Evolutionary conservation across 768 basidiomycete species (phyloP), one percentile per base, ranked within the genome.

Genomic region (Cyclocybe aegerita): DNA sequence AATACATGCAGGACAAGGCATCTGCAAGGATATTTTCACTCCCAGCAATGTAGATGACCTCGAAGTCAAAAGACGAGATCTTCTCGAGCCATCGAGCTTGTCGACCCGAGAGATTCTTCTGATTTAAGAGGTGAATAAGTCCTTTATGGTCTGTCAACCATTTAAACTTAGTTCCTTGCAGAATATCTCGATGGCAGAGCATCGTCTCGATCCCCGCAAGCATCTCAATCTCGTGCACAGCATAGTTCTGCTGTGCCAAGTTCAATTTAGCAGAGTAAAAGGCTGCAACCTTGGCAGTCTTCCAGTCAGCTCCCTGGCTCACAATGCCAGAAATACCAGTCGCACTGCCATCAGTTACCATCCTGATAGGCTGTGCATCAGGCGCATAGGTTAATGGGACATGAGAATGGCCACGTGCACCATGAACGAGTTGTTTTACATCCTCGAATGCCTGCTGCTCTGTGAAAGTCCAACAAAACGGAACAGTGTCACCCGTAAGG

Each of bases 41-140:
- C 0, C 74, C 73, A 0, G 52, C 55, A 0, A 60, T 30, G 30
- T 62, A 60, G 0, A 45, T 23, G 0, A 62, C 43, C 31, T 60
- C 49, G 38, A 60, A 63, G 39, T 60, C 52, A 33, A 63, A 63
- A 4, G 30, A 8, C 1, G 39, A 23, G 0, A 63, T 39, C 8
- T 61, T 60, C 7, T 72, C 68, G 2, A 69, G 15, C 75, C 75
- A 76, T 0, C 67, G 55, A 0, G 62, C 65, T 15, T 74, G 71
- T 2, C 68, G 43, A 0, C 59, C 55, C 0, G 68, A 69, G 11
- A 75, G 31, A 5, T 70, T 52, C 29, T 54, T 54, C 46, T 75
- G 72, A 0, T 44, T 55, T 29, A 63, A 39, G 0, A 75, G 30
- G 14, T 65, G 51, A 0, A 56, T 50, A 0, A 75, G 43, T 0